phyloP scores from a whole-genome alignment of 108 stramenopile genomes.

The Nitzschia sp. region DNA sequence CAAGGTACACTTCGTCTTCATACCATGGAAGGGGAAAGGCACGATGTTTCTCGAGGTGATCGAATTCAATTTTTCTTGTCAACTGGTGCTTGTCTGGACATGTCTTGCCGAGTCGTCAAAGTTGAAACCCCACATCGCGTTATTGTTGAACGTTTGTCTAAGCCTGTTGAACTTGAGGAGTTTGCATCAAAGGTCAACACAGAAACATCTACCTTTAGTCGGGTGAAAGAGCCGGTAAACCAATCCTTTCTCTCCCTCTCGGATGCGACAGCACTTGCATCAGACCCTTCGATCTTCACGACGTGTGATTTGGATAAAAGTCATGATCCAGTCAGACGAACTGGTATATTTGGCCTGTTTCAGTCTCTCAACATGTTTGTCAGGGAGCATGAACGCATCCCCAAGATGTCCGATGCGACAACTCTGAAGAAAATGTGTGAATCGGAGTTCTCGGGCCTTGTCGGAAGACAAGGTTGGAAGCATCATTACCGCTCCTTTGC shows the following conservation, averaged over 20 bases:
- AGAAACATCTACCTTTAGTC: constrained; percentile 50
- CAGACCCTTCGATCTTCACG: constrained; percentile 54
- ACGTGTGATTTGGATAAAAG: constrained; percentile 87
- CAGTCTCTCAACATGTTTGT: constrained; percentile 62
- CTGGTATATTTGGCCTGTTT: constrained; percentile 63
- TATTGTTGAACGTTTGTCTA: constrained; percentile 24
- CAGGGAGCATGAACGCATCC: constrained; percentile 43
- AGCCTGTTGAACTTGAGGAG: constrained; percentile 12
- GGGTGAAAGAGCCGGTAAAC: constrained; percentile 57
- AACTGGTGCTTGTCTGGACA: constrained; percentile 21
- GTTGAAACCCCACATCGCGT: constrained; percentile 71
- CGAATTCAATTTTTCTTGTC: constrained; percentile 53
- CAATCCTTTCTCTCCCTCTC: constrained; percentile 57
- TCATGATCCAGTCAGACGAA: constrained; percentile 63
- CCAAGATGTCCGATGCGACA: constrained; percentile 19
- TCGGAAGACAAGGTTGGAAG: constrained; percentile 13
- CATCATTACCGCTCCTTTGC: constrained; percentile 41
- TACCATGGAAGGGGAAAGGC: constrained; percentile 70
- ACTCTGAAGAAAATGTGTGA: constrained; percentile 17
- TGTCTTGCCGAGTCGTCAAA: constrained; percentile 43
- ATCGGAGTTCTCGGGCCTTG: background rate
- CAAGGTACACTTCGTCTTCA: constrained; percentile 34
- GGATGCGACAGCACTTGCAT: constrained; percentile 35
- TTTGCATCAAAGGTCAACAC: constrained; percentile 36
- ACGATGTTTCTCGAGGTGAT: constrained; percentile 85